Evolutionary conservation across 2,329 filamentous ascomycete species (phyloP).

Genomic region (Aspergillus pseudonomiae): DNA sequence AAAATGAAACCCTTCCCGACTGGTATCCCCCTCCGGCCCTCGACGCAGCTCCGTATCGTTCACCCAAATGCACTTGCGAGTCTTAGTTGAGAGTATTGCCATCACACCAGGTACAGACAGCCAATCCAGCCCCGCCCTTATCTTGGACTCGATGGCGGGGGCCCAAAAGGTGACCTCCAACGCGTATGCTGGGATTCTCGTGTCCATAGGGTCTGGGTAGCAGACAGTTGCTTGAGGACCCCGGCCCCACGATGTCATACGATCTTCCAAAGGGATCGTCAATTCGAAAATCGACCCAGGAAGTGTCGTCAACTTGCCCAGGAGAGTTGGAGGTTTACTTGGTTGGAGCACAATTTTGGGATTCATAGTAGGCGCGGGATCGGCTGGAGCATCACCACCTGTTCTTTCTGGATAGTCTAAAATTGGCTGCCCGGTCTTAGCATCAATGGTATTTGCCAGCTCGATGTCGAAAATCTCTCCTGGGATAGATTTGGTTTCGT

Average conservation of each 20-base stretch:
- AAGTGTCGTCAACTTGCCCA: constrained; percentile 70
- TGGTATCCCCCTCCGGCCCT: constrained; percentile 55
- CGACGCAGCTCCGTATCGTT: constrained; percentile 70
- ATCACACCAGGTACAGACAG: constrained; percentile 59
- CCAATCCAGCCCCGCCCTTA: constrained; percentile 60
- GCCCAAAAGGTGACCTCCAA: constrained; percentile 78
- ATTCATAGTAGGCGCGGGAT: constrained; percentile 14
- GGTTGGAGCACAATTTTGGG: constrained; percentile 26
- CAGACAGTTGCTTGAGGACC: constrained; percentile 67
- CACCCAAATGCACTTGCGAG: constrained; percentile 73
- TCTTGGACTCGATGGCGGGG: constrained; percentile 64
- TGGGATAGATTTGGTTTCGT: constrained; percentile 8
- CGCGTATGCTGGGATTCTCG: constrained; percentile 77
- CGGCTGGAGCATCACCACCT: constrained; percentile 18
- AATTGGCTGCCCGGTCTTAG: constrained; percentile 42
- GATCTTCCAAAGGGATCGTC: constrained; percentile 66
- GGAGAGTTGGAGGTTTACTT: constrained; percentile 41
- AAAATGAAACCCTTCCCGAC: constrained; percentile 57
- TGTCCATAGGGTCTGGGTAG: constrained; percentile 65
- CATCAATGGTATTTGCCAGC: constrained; percentile 46
- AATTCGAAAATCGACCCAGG: constrained; percentile 67
- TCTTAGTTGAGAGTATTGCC: constrained; percentile 77
- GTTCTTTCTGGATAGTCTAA: constrained; percentile 24
- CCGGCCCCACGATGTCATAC: constrained; percentile 77
- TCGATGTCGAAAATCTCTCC: constrained; percentile 36